phyloP scores from a whole-genome alignment of 495 filamentous ascomycete genomes.

The Aspergillus sparsus region DNA sequence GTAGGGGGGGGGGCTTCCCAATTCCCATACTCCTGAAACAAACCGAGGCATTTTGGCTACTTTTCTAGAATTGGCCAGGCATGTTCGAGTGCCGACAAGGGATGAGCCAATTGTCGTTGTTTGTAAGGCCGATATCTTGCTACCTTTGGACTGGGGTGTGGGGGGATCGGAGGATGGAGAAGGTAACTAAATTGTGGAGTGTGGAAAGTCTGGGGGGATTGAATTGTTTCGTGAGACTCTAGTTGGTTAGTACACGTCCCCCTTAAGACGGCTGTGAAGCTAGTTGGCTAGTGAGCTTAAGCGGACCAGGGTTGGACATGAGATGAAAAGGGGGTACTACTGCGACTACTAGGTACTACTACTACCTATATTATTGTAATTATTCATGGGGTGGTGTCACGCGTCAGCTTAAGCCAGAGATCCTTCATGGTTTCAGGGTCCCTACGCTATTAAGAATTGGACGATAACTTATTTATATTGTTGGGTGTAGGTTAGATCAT shows the following conservation, averaged over 20 bases:
- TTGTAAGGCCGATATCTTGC: not conserved
- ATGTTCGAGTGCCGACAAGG: slow-evolving; percentile 12
- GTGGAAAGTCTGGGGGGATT: not conserved
- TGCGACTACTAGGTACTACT: no score
- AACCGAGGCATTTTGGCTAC: slow-evolving; percentile 32
- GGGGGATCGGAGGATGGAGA: not conserved
- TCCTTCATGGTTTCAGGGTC: no score
- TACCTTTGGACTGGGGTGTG: not conserved
- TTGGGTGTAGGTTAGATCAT: no score
- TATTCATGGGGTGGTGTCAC: no score
- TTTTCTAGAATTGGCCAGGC: slow-evolving; percentile 9
- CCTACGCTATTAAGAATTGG: no score
- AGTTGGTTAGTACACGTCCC: not conserved
- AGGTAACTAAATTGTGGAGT: slow-evolving; percentile 7
- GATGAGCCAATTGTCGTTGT: slow-evolving; percentile 9
- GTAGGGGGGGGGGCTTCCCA: slow-evolving; percentile 2
- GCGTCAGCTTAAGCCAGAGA: no score
- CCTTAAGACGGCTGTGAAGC: not conserved
- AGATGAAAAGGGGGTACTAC: no score
- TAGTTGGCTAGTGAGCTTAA: slow-evolving; percentile 7
- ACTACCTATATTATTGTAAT: no score
- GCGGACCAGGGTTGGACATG: no score
- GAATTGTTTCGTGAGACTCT: not conserved
- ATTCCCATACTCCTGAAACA: slow-evolving; percentile 20
- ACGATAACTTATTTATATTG: no score